Evolutionary conservation across 129 eudicot genomes (phyloP), one percentile per base, ranked within the genome.

Genomic region (sunflower (Helianthus annuus)): DNA sequence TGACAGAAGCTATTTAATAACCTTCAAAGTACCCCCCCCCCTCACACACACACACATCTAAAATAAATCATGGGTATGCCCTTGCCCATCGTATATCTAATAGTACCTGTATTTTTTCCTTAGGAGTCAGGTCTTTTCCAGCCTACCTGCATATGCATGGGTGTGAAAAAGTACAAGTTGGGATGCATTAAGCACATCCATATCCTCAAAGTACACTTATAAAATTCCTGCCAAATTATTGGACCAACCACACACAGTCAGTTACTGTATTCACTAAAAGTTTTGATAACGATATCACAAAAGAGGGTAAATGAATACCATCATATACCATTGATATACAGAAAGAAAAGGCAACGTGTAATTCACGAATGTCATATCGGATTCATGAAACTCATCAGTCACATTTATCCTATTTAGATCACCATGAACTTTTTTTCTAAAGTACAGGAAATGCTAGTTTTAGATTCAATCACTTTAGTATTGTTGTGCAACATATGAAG

Each of bases 1-100:
- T 79, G 83, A 79, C 46, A 64, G 73, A 75, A 75, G 72, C 73
- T 71, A 46, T 63, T 57, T 29, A 57, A 44, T 66, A 42, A 56
- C 32, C 49, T 55, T 42, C 46, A 4, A 11, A 29, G 36, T 32
- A 27, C 32, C 36, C 36, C 36, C 36, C 36, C 36, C 36, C 36
- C n/a, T n/a, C n/a, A n/a, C n/a, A n/a, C n/a, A n/a, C n/a, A n/a
- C n/a, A n/a, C n/a, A n/a, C n/a, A n/a, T n/a, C n/a, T n/a, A n/a
- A 32, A 32, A 32, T 32, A 32, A 32, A 32, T 32, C 36, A 32
- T 32, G 36, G 36, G 36, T 32, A 4, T 32, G 2, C 10, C 7
- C 45, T 44, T 64, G 65, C 65, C 10, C 42, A 24, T 53, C 5
- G 13, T 40, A 45, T 59, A 22, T 59, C 34, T 12, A 72, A 72